A percentile compares a stretch with the other conserved stretches of the same genome.
Conservation (phyloP, 768 basidiomycete genomes). For the Lactarius hatsudake region DNA sequence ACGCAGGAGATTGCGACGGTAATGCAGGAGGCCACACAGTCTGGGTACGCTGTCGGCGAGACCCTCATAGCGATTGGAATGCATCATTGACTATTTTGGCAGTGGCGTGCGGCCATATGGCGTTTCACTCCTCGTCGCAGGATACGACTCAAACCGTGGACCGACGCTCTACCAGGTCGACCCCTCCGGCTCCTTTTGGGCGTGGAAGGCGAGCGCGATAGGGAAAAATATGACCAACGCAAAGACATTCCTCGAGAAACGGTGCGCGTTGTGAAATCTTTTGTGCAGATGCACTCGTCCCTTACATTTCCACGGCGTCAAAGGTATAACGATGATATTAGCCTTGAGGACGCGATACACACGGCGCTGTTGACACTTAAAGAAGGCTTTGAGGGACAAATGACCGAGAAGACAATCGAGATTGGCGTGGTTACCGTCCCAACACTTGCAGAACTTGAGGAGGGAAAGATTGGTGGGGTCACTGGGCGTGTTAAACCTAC, state of each 20-base stretch:
- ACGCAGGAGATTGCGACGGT: constrained; percentile 97
- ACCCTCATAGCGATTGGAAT: neutral
- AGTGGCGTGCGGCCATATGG: constrained; percentile 99
- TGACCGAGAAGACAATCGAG: constrained; percentile 99
- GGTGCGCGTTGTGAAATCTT: constrained; percentile 48
- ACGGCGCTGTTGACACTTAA: constrained; percentile 96
- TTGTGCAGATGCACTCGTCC: neutral
- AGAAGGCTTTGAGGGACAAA: constrained; percentile 99
- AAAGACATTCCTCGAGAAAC: constrained; percentile 98
- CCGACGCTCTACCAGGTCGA: constrained; percentile 98
- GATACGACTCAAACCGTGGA: constrained; percentile 93
- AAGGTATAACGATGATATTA: constrained; percentile 99
- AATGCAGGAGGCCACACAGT: constrained; percentile 99
- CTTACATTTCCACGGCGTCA: neutral
- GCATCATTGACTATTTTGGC: constrained; percentile 9
- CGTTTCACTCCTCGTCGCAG: constrained; percentile 94
- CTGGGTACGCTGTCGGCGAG: constrained; percentile 63
- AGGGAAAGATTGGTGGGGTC: constrained; percentile 64
- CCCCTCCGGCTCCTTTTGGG: constrained; percentile 99
- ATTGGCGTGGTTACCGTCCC: constrained; percentile 95
- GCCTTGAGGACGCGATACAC: constrained; percentile 97
- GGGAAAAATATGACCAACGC: constrained; percentile 99
- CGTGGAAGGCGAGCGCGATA: constrained; percentile 99
- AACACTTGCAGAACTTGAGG: constrained; percentile 62
- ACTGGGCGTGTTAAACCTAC: constrained; percentile 77